phyloP scores from a whole-genome alignment of 78 protist species.

The Trichosphaerium sp. region DNA sequence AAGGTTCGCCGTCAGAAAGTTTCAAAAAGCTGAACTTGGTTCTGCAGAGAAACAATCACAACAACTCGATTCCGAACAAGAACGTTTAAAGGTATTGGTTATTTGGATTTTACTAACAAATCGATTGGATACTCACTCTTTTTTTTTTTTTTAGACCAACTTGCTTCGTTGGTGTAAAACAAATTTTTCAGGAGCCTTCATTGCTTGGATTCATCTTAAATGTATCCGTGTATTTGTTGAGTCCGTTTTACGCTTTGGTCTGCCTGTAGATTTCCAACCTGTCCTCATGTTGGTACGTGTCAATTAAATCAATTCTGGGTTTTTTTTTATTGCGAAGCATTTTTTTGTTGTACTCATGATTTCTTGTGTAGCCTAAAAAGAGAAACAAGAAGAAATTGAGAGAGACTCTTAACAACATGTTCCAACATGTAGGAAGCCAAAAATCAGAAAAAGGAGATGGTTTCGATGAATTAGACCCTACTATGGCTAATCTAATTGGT shows the following conservation, averaged over 20 bases:
- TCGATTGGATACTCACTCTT: not conserved
- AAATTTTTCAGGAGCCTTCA: slow-evolving; percentile 65
- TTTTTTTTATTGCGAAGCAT: not conserved
- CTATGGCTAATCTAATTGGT: not conserved
- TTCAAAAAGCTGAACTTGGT: not conserved
- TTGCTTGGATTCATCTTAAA: slow-evolving; percentile 72
- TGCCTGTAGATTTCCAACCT: slow-evolving; percentile 69
- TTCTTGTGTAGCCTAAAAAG: not conserved
- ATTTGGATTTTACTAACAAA: not conserved
- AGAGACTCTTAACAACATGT: not conserved
- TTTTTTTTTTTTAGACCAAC: slow-evolving; percentile 5
- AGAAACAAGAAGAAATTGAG: not conserved
- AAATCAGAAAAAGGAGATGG: not conserved
- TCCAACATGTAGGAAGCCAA: not conserved
- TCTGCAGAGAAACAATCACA: too few relatives aligned
- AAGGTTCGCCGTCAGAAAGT: not conserved
- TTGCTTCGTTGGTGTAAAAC: slow-evolving; percentile 70
- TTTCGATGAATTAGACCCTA: not conserved
- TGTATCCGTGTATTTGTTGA: slow-evolving; percentile 72
- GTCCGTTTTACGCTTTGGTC: slow-evolving; percentile 73
- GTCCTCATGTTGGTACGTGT: slow-evolving; percentile 9
- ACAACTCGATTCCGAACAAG: too few relatives aligned
- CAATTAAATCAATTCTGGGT: not conserved
- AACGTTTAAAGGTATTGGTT: too few relatives aligned
- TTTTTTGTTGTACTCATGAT: not conserved